Evolutionary conservation across 1,284 basidiomycete species (phyloP).

Genomic region (Mycena citricolor): DNA sequence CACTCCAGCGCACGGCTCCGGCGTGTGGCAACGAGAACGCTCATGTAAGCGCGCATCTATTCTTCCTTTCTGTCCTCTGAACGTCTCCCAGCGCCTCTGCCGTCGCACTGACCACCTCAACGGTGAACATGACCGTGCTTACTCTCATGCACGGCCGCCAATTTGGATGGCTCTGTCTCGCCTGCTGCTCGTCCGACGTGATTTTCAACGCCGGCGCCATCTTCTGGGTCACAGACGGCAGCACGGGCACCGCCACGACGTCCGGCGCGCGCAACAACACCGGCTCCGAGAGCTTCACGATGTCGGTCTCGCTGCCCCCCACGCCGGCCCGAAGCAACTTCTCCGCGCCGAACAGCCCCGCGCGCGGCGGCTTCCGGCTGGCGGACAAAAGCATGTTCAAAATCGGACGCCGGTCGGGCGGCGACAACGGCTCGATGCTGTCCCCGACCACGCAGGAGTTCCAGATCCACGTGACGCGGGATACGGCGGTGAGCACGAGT

Average conservation of each 20-base stretch:
- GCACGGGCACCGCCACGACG: not conserved
- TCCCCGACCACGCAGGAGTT: conserved; percentile 4
- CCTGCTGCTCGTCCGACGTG: conserved; percentile 49
- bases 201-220: conserved; percentile 40
- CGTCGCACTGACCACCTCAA: conserved; percentile 44
- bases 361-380: no score
- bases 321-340: no score
- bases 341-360: no score
- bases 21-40: conserved; percentile 39
- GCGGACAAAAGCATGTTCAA: conserved; percentile 7
- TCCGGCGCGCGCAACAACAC: not conserved
- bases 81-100: conserved; percentile 38
- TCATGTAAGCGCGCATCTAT: conserved; percentile 31
- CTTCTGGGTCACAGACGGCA: conserved; percentile 36
- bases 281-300: no score
- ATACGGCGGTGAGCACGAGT: conserved; percentile 8
- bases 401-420: no score
- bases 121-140: conserved; percentile 50
- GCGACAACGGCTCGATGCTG: no score
- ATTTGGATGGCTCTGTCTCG: conserved; percentile 54
- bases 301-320: no score
- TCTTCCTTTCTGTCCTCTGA: not conserved
- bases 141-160: conserved; percentile 48
- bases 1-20: conserved; percentile 36
- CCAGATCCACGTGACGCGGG: conserved; percentile 14